Conservation (phyloP, 306 rosid species). For the Luffa acutangula region DNA sequence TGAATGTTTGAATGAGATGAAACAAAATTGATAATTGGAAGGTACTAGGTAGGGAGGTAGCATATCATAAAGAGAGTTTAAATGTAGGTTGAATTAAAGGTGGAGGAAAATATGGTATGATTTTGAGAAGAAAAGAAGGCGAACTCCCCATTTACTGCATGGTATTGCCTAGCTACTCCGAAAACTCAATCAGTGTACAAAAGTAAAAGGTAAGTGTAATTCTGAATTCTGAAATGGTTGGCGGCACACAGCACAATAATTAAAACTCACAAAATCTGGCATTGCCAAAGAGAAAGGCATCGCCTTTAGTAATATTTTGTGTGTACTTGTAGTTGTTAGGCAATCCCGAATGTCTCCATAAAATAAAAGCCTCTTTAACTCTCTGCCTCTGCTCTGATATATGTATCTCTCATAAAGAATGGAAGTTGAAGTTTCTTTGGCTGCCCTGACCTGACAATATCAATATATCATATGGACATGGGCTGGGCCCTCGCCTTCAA, state of each 20-base stretch:
- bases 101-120: no score
- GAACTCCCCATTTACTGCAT: no score
- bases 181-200: not conserved
- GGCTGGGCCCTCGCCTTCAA: not conserved
- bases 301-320: not conserved
- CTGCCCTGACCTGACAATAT: not conserved
- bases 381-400: not conserved
- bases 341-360: not conserved
- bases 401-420: not conserved
- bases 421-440: not conserved
- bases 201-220: not conserved
- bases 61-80: no score
- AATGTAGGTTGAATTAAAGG: no score
- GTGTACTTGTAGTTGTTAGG: not conserved
- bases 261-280: no score
- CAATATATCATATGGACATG: not conserved
- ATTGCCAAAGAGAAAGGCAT: no score
- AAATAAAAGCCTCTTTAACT: not conserved
- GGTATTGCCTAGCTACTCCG: no score
- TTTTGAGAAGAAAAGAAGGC: no score
- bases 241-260: no score
- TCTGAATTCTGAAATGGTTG: not conserved
- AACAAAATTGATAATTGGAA: no score
- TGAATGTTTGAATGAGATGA: no score
- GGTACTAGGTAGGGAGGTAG: no score